Evolutionary conservation across 148 eudicot species (phyloP).

Genomic region (Limonium bicolor): DNA sequence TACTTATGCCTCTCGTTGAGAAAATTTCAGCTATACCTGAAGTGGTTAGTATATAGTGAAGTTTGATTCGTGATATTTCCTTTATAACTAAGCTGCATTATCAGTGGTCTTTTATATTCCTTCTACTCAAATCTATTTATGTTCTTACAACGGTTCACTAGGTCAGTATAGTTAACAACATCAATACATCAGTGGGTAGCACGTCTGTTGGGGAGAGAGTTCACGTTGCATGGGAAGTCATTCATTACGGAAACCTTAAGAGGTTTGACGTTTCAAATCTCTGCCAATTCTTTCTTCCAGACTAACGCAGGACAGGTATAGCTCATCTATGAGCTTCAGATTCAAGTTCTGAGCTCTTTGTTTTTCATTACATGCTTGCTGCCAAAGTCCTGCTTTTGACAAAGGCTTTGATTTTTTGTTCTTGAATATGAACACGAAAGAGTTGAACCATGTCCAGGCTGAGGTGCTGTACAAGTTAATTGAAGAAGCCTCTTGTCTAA

Average conservation of each 20-base stretch:
- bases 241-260: conserved; percentile 71
- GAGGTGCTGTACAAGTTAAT: conserved; percentile 81
- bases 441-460: conserved; percentile 39
- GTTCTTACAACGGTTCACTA: conserved; percentile 15
- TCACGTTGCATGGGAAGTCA: conserved; percentile 57
- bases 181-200: conserved; percentile 87
- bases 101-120: background rate
- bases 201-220: conserved; percentile 86
- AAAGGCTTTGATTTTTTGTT: background rate
- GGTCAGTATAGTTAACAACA: conserved; percentile 93
- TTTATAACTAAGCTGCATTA: background rate
- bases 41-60: conserved; percentile 46
- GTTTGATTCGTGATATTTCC: background rate
- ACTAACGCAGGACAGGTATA: conserved; percentile 84
- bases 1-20: conserved; percentile 70
- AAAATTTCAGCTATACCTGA: conserved; percentile 53
- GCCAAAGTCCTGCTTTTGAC: background rate
- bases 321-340: no score
- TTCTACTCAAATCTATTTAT: no score
- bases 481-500: conserved; percentile 76
- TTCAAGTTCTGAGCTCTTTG: no score
- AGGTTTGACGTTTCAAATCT: conserved; percentile 81
- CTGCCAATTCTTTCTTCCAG: conserved; percentile 99
- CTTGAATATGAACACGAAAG: conserved; percentile 5
- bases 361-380: background rate